Evolutionary conservation across 768 basidiomycete genomes (phyloP).

Genomic region (Dioszegia hungarica): DNA sequence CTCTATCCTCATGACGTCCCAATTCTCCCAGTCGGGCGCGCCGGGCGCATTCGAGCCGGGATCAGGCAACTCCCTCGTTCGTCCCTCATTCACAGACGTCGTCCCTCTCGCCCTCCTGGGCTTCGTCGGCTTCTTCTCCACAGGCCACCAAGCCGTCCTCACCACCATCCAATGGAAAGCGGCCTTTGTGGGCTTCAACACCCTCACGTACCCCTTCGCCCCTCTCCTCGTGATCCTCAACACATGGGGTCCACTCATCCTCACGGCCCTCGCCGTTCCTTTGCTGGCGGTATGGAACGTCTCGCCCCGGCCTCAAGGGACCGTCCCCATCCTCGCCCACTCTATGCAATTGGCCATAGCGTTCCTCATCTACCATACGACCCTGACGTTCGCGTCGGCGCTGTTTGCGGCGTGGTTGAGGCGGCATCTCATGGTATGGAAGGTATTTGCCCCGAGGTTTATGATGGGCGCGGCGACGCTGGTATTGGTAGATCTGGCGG

Average conservation of each 20-base stretch:
- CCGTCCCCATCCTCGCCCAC: conserved; percentile 44
- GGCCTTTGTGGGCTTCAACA: conserved; percentile 73
- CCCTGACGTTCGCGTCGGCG: conserved; percentile 65
- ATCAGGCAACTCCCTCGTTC: conserved; percentile 42
- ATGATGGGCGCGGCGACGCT: conserved; percentile 69
- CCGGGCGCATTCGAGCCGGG: conserved; percentile 58
- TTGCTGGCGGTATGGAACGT: conserved; percentile 80
- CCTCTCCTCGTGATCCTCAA: conserved; percentile 71
- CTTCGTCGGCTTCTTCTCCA: conserved; percentile 71
- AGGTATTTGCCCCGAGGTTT: conserved; percentile 93
- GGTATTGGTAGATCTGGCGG: conserved; percentile 64
- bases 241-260: conserved; percentile 66
- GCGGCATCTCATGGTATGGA: conserved; percentile 96
- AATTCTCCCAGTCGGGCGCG: conserved; percentile 40
- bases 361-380: conserved; percentile 65
- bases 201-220: conserved; percentile 67
- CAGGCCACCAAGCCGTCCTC: conserved; percentile 86
- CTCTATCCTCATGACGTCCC: conserved; percentile 48
- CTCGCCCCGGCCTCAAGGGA: conserved; percentile 55
- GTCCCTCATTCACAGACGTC: conserved; percentile 62
- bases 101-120: conserved; percentile 71
- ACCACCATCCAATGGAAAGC: conserved; percentile 92
- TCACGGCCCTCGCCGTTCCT: conserved; percentile 64
- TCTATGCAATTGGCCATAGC: conserved; percentile 54
- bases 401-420: conserved; percentile 68